Evolutionary conservation across 345 rosid species (phyloP).

Genomic region (Citropsis articulata): DNA sequence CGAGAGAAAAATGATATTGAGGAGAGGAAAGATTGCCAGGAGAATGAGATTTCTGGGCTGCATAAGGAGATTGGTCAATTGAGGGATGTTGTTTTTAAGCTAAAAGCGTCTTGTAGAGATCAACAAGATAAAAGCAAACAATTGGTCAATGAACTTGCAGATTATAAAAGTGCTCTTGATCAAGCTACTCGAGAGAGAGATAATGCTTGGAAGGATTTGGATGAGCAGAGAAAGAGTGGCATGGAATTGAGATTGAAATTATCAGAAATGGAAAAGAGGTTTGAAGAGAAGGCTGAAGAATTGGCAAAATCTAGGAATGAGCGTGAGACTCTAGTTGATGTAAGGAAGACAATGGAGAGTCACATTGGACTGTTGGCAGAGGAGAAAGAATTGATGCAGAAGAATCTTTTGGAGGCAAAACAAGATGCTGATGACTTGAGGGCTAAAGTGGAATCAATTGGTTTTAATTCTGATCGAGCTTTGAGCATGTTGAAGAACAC

Average conservation of each 20-base stretch:
- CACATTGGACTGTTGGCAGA: constrained; percentile 25
- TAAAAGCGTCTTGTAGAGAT: constrained; percentile 28
- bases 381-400: constrained; percentile 42
- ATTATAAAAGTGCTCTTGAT: constrained; percentile 26
- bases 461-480: constrained; percentile 32
- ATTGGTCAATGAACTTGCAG: constrained; percentile 28
- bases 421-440: constrained; percentile 29
- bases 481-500: constrained; percentile 51
- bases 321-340: constrained; percentile 25
- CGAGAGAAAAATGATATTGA: constrained; percentile 47
- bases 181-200: constrained; percentile 40
- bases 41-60: constrained; percentile 43
- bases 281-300: constrained; percentile 32
- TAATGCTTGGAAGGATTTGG: constrained; percentile 31
- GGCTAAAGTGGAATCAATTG: constrained; percentile 36
- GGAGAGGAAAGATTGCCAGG: constrained; percentile 29
- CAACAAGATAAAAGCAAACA: constrained; percentile 34
- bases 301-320: constrained; percentile 28
- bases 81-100: constrained; percentile 20
- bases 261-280: constrained; percentile 39
- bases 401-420: constrained; percentile 39
- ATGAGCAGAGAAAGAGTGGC: constrained; percentile 41
- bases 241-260: constrained; percentile 29
- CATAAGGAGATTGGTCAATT: constrained; percentile 34
- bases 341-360: constrained; percentile 33